Evolutionary conservation across 441 rosid genomes (phyloP), one percentile per base, ranked within the genome.

Genomic region (Flueggea neowawraea): DNA sequence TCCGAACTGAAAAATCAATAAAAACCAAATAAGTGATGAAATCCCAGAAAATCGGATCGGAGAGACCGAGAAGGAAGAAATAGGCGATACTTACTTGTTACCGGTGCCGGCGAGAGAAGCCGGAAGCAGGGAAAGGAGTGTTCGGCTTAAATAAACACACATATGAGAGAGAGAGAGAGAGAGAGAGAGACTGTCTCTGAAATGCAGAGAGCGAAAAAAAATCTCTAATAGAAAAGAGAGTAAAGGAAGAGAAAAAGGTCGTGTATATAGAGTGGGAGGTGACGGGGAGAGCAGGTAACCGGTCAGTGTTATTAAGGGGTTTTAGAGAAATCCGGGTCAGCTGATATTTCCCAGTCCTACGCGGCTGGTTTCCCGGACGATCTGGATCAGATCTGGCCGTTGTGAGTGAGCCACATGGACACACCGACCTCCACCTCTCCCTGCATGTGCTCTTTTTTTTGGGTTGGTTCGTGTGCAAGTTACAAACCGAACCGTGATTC

Each of bases 351-450:
- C 52, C 53, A 66, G 60, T 50, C 59, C 67, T 6, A 52, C 50
- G 59, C 74, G 74, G 80, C 84, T 70, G 7, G 6, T 56, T 68
- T 69, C 73, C 65, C 78, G 78, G 77, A 47, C 73, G 53, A 54
- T 17, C 12, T 45, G 62, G 72, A 67, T 58, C 69, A 56, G 55
- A 68, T 76, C 59, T 16, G 61, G 52, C 71, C 62, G 48, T 57
- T 60, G n/a, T 0, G 1, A n/a, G 43, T 9, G 11, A 14, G 67
- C 75, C 81, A 66, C 78, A 69, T 75, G 78, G 65, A 15, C 3
- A 2, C 41, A 7, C 52, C 0, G 55, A 6, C 61, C 49, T n/a
- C 28, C 39, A 31, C 22, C 16, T 22, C 16, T 36, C 41, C 4
- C 28, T 2, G 6, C 4, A 0, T 43, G 36, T 54, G 9, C 51